Percentiles rank a stretch among this genome's conserved stretches.
These are phyloP conservation scores for Parasarocladium wereldwijsianum DNA, from an alignment of 2,329 filamentous ascomycete species.

Conservation along the genomic window DNA sequence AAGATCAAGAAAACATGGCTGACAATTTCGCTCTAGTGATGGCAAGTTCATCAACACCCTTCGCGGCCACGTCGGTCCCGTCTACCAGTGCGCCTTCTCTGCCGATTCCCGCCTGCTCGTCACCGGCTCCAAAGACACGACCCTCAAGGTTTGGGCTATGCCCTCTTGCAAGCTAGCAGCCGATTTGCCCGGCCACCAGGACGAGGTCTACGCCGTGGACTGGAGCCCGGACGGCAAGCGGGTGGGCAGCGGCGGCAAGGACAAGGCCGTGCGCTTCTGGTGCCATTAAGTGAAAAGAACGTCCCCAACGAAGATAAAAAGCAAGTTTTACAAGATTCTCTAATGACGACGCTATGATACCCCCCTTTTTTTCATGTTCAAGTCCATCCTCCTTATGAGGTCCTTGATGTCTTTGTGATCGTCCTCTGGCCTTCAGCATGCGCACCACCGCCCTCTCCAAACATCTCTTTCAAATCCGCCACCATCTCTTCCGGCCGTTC, in stretches of 20 bases:
- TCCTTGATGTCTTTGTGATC: not conserved
- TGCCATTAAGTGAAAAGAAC: slow-evolving; percentile 46
- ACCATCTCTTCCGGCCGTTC: slow-evolving; percentile 4
- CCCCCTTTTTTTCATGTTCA: too few species aligned
- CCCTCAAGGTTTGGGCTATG: slow-evolving; percentile 90
- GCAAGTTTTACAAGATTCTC: too few species aligned
- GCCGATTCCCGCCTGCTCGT: slow-evolving; percentile 83
- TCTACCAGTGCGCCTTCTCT: slow-evolving; percentile 87
- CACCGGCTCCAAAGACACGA: slow-evolving; percentile 81
- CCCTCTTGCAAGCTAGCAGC: slow-evolving; percentile 63
- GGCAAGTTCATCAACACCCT: slow-evolving; percentile 75
- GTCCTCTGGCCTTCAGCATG: slow-evolving; percentile 1
- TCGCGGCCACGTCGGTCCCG: slow-evolving; percentile 74
- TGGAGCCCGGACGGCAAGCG: slow-evolving; percentile 86
- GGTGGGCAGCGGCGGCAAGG: slow-evolving; percentile 84
- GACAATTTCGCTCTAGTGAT: slow-evolving; percentile 25
- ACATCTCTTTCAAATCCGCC: slow-evolving; percentile 4
- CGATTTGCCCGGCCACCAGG: slow-evolving; percentile 79
- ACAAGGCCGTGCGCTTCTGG: slow-evolving; percentile 63
- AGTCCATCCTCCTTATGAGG: too few species aligned
- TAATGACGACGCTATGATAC: too few species aligned
- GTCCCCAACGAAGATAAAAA: too few species aligned
- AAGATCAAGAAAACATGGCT: not conserved
- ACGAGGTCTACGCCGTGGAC: slow-evolving; percentile 88
- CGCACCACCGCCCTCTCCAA: slow-evolving; percentile 4